A percentile compares a stretch with the other conserved stretches of the same genome.
Evolutionary conservation across 306 rosid species (phyloP).

Genomic region (Vachellia collinsii): DNA sequence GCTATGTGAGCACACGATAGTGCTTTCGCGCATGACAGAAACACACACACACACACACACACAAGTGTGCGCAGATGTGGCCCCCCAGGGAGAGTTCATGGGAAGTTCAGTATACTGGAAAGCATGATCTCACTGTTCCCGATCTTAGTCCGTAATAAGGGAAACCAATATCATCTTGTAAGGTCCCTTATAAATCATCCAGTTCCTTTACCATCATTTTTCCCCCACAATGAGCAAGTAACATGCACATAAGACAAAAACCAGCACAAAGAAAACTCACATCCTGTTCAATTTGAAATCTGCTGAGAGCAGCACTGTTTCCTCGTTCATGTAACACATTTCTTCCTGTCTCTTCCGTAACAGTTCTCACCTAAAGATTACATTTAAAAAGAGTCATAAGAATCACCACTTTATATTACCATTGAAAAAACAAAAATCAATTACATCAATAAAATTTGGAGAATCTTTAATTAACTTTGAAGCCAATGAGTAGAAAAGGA

Average conservation of each 20-base stretch:
- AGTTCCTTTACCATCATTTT: neutral
- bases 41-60: neutral
- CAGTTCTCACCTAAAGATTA: conserved; percentile 47
- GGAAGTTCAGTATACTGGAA: neutral
- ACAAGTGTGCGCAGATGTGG: too few relatives aligned
- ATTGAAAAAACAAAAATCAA: neutral
- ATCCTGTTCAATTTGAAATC: conserved; percentile 74
- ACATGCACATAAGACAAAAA: neutral
- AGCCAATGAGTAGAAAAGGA: neutral
- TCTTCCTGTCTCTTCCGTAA: conserved; percentile 33
- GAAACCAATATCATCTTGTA: neutral
- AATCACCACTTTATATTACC: conserved; percentile 11
- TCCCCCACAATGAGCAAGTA: neutral
- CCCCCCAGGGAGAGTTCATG: too few relatives aligned
- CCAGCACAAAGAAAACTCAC: conserved; percentile 50
- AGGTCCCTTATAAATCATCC: neutral
- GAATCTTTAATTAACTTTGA: neutral
- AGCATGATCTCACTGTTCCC: neutral
- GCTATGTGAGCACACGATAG: neutral
- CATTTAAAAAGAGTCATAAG: conserved; percentile 10
- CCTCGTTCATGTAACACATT: conserved; percentile 40
- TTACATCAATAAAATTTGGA: neutral
- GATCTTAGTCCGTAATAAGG: neutral
- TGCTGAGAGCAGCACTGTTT: conserved; percentile 42
- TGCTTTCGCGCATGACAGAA: too few relatives aligned